Base-by-base conservation (phyloP, 495 filamentous ascomycete genomes). In the Tetracladium setigerum region DNA sequence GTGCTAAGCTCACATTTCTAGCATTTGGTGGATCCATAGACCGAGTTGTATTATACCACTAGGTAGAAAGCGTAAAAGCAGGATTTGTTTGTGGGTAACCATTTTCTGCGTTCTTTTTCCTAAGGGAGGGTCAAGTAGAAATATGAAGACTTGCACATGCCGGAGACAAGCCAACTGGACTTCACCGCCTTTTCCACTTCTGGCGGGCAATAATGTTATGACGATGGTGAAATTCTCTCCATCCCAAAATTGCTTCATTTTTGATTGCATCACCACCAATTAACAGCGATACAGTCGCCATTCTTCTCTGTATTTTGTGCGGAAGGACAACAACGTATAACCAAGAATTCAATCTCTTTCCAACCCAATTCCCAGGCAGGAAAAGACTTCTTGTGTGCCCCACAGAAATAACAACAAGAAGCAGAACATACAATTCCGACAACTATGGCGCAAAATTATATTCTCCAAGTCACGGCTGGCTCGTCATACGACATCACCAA, bases 381-480 rank as follows among this genome's bases (percentile, higher is more conserved):
- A 27, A 27, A 27, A 27, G 7, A 3, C 22, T 3, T 27, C 22
- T 7, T 27, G n/a, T 36, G 13, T 36, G 16, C 16, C 34, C 10
- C 34, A n/a, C 34, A n/a, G 13, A n/a, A 16, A n/a, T 36, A 36
- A 2, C 16, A 36, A n/a, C 3, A 36, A 36, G 13, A n/a, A 9
- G 9, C 34, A 36, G 13, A 36, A 10, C 22, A 27, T 27, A 27
- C 22, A 27, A 27, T 27, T 27, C 22, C 7, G 3, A 27, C 22
- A 47, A 45, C 2, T 27, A 79, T 81, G 76, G 68, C 78, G 17
- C 67, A 79, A 35, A 80, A 86, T 41, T 87, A 86, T 63, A 66
- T 79, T 22, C 73, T 89, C 46, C 76, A 73, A 47, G 81, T 87
- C 15, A 87, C 83, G 8, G 85, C 86, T 9, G 91, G 91, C 4